Evolutionary conservation across 2,329 filamentous ascomycete genomes (phyloP).

Genomic region (Phyllachora maydis): DNA sequence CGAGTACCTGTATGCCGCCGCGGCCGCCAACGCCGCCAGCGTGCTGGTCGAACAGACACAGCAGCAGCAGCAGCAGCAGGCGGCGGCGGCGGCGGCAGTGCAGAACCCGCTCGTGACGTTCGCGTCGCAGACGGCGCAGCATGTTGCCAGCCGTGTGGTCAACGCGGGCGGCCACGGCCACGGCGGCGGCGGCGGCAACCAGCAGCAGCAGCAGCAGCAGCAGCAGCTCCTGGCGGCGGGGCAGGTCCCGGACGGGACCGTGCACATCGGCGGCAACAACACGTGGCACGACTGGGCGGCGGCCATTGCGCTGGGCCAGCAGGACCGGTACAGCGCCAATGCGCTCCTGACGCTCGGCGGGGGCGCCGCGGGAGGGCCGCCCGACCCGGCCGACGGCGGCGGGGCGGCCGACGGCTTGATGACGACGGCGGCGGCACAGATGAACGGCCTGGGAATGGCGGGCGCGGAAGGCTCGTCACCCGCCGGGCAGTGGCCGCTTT

Average conservation of each 20-base stretch:
- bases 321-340: conserved; percentile 26
- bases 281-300: conserved; percentile 34
- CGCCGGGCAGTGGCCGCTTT: conserved; percentile 7
- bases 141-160: conserved; percentile 5
- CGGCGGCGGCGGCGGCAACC: no score
- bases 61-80: conserved; percentile 3
- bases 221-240: conserved; percentile 12
- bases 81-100: no score
- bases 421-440: conserved; percentile 3
- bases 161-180: no score
- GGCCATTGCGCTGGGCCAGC: conserved; percentile 25
- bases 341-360: conserved; percentile 24
- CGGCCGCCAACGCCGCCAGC: conserved; percentile 4
- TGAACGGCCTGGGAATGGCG: conserved; percentile 3
- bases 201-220: conserved; percentile 5
- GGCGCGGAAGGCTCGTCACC: conserved; percentile 3
- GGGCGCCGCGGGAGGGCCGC: conserved; percentile 6
- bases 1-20: conserved; percentile 6
- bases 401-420: conserved; percentile 3
- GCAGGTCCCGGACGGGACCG: no score
- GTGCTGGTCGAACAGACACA: no score
- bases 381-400: not conserved
- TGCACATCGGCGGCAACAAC: conserved; percentile 16
- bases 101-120: conserved; percentile 19
- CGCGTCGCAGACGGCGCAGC: conserved; percentile 15